Base-by-base conservation (phyloP, 2,329 filamentous ascomycete genomes). In the Penicillium glabrum region DNA sequence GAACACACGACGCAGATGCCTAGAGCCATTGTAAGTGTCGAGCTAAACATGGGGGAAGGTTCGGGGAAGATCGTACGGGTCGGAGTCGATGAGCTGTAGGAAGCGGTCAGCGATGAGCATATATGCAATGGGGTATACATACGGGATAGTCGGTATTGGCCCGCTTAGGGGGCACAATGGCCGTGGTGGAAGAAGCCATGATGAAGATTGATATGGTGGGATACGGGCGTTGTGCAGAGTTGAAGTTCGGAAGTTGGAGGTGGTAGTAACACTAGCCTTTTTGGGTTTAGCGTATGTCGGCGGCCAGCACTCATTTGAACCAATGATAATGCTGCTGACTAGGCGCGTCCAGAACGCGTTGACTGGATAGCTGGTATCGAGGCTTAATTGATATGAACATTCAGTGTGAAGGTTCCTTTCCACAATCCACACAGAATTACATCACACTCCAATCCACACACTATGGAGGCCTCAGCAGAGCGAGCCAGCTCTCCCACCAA, bases 41-140 rank as follows among this genome's bases (percentile, higher is more conserved):
- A 67, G 46, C 51, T 63, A 63, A 57, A 53, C 26, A 52, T 33
- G 53, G 56, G 57, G 47, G 51, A 29, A 26, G 41, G 33, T 57
- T 55, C 55, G 54, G 56, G 65, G 55, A 65, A 57, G 55, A 61
- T 77, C 88, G 74, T 93, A 97, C 93, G 95, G 95, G 79, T 99
- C 95, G 81, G 91, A 96, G 82, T 99, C 95, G 79, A 99, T 98
- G 80, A 98, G 89, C 95, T 99, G 79, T 65, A 62, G 65, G 52
- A 71, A 43, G 54, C 44, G 43, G 55, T 67, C 63, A 66, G 67
- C 66, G 58, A 52, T 41, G 46, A 47, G 46, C 19, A 46, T 16
- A 14, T 41, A n/a, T 11, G 46, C 23, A 31, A 33, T 46, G 31
- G 7, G 24, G 11, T 21, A 68, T 57, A 54, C 90, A 71, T 81